phyloP scores from a whole-genome alignment of 257 asterid genomes.

The Solanum corneliomulleri region DNA sequence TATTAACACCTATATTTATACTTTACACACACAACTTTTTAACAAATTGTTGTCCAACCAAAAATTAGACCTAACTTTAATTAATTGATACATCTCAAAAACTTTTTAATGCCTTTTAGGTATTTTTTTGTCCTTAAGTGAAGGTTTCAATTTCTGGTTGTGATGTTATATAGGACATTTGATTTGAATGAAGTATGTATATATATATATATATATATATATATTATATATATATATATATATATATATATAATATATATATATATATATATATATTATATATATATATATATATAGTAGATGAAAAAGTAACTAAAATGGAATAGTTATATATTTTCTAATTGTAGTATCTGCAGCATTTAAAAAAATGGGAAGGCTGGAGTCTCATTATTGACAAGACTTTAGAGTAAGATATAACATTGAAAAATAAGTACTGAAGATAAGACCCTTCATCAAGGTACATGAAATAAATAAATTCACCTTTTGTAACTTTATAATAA shows the following conservation, averaged over 20 bases:
- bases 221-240: neutral
- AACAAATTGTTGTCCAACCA: neutral
- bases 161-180: neutral
- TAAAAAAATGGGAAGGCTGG: neutral
- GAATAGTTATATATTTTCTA: neutral
- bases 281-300: neutral
- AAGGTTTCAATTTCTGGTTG: neutral
- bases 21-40: neutral
- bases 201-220: neutral
- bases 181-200: neutral
- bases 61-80: neutral
- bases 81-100: neutral
- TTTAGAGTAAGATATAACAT: neutral
- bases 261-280: neutral
- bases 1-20: neutral
- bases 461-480: neutral
- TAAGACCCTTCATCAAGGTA: neutral
- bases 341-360: neutral
- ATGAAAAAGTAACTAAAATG: neutral
- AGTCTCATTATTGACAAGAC: constrained; percentile 13
- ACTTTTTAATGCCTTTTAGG: neutral
- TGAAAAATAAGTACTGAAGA: neutral
- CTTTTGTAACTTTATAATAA: neutral
- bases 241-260: neutral
- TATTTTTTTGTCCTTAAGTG: neutral